phyloP scores from a whole-genome alignment of 345 rosid species.

The Toxicodendron radicans region DNA sequence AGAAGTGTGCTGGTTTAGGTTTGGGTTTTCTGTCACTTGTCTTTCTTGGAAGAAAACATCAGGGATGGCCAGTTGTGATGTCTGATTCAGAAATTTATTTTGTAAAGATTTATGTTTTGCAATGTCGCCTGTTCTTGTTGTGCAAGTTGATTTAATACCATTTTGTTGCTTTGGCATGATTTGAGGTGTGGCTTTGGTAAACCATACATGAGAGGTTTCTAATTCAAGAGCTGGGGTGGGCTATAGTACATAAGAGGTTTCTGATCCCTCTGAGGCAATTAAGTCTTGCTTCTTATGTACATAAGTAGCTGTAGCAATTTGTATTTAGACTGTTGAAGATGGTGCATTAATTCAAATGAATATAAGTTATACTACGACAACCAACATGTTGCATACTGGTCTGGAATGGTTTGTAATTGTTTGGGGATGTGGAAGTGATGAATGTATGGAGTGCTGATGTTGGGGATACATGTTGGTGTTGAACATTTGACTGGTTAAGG shows the following conservation, averaged over 20 bases:
- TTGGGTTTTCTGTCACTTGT: not conserved
- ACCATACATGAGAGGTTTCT: not conserved
- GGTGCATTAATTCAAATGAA: not conserved
- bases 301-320: not conserved
- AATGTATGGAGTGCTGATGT: not conserved
- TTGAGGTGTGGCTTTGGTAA: not conserved
- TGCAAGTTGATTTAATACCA: not conserved
- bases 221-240: not conserved
- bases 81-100: not conserved
- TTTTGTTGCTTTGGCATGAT: not conserved
- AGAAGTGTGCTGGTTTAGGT: not conserved
- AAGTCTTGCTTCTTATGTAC: too few species aligned
- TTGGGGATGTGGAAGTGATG: not conserved
- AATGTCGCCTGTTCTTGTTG: not conserved
- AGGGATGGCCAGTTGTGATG: not conserved
- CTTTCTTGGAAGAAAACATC: not conserved
- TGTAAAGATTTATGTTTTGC: not conserved
- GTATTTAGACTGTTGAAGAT: not conserved
- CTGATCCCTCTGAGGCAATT: not conserved
- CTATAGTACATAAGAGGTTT: not conserved
- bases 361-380: not conserved
- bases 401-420: not conserved
- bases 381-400: not conserved
- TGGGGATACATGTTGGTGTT: constrained; percentile 5
- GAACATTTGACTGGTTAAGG: not conserved